A percentile compares a stretch with the other conserved stretches of the same genome.
phyloP scores from a whole-genome alignment of 2,329 filamentous ascomycete genomes.

The Triangularia setosa region DNA sequence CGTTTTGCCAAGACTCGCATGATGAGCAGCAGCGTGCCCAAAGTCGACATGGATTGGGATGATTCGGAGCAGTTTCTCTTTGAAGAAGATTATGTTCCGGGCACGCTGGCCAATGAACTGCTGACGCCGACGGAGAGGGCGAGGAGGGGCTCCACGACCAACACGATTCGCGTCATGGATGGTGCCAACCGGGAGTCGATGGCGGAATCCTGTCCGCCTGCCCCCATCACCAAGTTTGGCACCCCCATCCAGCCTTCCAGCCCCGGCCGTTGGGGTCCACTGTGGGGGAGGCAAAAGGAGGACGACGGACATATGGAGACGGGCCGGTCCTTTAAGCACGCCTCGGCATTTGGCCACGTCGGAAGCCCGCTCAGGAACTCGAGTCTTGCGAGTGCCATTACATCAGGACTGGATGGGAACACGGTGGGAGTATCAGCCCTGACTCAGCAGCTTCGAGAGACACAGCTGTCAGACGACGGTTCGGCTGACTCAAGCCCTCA shows the following conservation, averaged over 20 bases:
- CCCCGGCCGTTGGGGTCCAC: conserved; percentile 57
- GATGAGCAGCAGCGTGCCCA: conserved; percentile 66
- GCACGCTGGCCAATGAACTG: conserved; percentile 58
- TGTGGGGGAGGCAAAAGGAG: conserved; percentile 58
- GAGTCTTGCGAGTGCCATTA: conserved; percentile 53
- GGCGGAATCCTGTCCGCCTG: conserved; percentile 45
- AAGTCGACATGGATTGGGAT: conserved; percentile 61
- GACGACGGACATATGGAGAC: conserved; percentile 42
- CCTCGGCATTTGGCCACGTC: conserved; percentile 62
- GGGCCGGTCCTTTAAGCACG: conserved; percentile 37
- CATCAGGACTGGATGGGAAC: conserved; percentile 33
- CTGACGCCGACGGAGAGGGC: conserved; percentile 66
- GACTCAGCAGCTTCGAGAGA: conserved; percentile 60
- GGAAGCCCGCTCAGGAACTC: conserved; percentile 63
- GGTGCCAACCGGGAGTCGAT: conserved; percentile 12
- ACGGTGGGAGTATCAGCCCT: conserved; percentile 41
- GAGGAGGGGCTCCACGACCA: conserved; percentile 50
- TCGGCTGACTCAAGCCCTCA: conserved; percentile 43
- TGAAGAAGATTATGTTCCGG: conserved; percentile 85
- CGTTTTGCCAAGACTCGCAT: conserved; percentile 63
- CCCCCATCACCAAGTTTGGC: conserved; percentile 52
- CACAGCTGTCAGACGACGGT: conserved; percentile 47
- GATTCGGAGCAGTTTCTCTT: conserved; percentile 63
- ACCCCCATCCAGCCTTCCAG: conserved; percentile 55
- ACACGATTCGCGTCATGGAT: conserved; percentile 45